A percentile compares a stretch with the other conserved stretches of the same genome.
Conservation (phyloP, 768 basidiomycete genomes). For the Boletus vinaceobasis region DNA sequence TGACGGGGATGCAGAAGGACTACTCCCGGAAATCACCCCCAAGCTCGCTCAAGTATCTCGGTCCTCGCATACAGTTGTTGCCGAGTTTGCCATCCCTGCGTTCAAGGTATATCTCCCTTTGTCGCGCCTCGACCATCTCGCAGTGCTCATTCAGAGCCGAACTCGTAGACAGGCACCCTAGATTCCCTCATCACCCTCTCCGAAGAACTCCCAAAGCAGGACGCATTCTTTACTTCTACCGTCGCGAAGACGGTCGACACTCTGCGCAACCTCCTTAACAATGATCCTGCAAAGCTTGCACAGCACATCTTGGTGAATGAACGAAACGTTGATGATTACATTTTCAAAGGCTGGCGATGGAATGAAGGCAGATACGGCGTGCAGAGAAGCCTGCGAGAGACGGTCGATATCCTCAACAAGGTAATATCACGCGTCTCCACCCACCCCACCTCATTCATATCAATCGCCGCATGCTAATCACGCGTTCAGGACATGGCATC, state of each 20-base stretch:
- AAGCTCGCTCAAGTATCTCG: conserved; percentile 62
- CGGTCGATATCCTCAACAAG: conserved; percentile 83
- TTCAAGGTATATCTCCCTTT: conserved; percentile 71
- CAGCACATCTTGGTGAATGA: conserved; percentile 84
- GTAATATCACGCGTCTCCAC: conserved; percentile 39
- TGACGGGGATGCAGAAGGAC: conserved; percentile 79
- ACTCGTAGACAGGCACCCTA: conserved; percentile 83
- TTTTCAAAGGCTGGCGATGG: conserved; percentile 87
- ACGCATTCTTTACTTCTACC: conserved; percentile 77
- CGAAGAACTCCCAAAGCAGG: conserved; percentile 91
- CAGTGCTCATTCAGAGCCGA: conserved; percentile 7
- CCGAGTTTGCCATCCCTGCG: conserved; percentile 71
- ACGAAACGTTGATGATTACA: conserved; percentile 70
- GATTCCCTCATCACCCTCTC: conserved; percentile 85
- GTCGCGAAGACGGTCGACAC: conserved; percentile 95
- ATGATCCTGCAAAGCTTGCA: conserved; percentile 70
- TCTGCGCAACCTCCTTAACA: conserved; percentile 84
- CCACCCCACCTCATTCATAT: conserved; percentile 19
- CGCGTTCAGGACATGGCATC: conserved; percentile 76
- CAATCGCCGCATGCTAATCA: conserved; percentile 21
- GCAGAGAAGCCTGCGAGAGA: conserved; percentile 76
- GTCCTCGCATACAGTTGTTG: conserved; percentile 46
- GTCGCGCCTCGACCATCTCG: not conserved
- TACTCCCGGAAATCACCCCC: conserved; percentile 59
- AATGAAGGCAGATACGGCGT: conserved; percentile 88